Conservation (phyloP, 768 basidiomycete genomes). For the Mrakia hoshinonis region DNA sequence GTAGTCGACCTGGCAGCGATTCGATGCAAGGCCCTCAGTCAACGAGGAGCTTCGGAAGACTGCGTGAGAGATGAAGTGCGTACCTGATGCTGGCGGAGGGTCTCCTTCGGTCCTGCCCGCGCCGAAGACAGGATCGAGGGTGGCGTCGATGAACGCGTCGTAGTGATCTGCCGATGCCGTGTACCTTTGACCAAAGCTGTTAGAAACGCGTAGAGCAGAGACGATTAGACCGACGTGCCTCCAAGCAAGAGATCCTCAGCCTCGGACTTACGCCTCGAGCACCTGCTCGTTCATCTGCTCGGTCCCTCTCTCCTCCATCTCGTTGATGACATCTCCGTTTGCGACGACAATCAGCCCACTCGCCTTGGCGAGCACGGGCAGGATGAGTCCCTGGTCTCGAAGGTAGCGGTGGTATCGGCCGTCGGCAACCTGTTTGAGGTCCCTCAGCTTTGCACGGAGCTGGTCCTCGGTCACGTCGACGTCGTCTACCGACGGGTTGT, state of each 20-base stretch:
- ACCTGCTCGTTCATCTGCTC: not conserved
- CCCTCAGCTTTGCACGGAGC: not conserved
- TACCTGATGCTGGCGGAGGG: not conserved
- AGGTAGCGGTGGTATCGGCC: slow-evolving; percentile 3
- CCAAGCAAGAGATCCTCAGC: not conserved
- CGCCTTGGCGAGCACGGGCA: not conserved
- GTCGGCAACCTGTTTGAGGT: not conserved
- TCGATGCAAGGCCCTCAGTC: no score
- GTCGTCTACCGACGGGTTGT: not conserved
- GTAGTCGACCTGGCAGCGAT: not conserved
- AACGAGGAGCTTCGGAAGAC: not conserved
- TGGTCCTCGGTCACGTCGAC: not conserved
- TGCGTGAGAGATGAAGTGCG: not conserved
- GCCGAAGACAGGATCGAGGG: not conserved
- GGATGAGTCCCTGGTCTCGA: not conserved
- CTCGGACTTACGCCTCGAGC: not conserved
- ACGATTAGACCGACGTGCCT: not conserved
- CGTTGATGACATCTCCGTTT: not conserved
- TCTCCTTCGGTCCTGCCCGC: slow-evolving; percentile 2
- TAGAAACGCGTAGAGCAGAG: not conserved
- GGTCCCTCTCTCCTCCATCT: not conserved
- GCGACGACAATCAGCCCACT: not conserved
- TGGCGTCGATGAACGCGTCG: not conserved
- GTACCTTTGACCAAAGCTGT: not conserved
- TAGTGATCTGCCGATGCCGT: not conserved